These are phyloP conservation scores for Avena sativa DNA, from an alignment of 176 grass and related monocot species.

Conservation along the genomic window DNA sequence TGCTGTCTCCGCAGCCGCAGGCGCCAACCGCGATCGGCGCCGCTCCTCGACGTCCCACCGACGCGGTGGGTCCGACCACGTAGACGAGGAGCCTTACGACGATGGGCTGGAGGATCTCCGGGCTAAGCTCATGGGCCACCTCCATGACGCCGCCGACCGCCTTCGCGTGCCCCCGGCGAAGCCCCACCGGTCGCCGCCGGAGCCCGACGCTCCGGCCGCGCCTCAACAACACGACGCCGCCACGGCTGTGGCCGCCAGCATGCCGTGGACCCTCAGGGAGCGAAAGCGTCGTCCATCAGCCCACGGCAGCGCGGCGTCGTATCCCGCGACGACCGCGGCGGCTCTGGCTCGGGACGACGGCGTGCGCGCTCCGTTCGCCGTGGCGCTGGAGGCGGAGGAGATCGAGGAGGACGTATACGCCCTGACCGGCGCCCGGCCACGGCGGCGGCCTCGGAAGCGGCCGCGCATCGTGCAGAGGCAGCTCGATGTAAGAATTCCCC, in stretches of 20 bases:
- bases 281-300: conserved; percentile 42
- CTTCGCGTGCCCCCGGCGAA: conserved; percentile 36
- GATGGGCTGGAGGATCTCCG: conserved; percentile 58
- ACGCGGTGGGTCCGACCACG: neutral
- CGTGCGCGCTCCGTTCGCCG: conserved; percentile 52
- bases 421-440: conserved; percentile 82
- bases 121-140: conserved; percentile 72
- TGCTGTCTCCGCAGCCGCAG: neutral
- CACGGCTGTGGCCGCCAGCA: neutral
- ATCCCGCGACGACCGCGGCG: neutral
- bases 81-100: neutral
- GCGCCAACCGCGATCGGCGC: conserved; percentile 41
- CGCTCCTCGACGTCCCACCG: conserved; percentile 45
- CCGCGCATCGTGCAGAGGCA: conserved; percentile 80
- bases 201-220: neutral
- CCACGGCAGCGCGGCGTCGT: neutral
- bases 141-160: conserved; percentile 55
- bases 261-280: conserved; percentile 88
- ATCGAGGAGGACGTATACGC: conserved; percentile 97
- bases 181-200: conserved; percentile 23
- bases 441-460: conserved; percentile 85
- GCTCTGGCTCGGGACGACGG: neutral
- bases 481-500: conserved; percentile 86
- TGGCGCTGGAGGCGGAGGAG: conserved; percentile 74
- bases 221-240: neutral